These are phyloP conservation scores for Quaeritorhiza haematococci DNA, from an alignment of 371 early-diverging fungal species.

Conservation along the genomic window DNA sequence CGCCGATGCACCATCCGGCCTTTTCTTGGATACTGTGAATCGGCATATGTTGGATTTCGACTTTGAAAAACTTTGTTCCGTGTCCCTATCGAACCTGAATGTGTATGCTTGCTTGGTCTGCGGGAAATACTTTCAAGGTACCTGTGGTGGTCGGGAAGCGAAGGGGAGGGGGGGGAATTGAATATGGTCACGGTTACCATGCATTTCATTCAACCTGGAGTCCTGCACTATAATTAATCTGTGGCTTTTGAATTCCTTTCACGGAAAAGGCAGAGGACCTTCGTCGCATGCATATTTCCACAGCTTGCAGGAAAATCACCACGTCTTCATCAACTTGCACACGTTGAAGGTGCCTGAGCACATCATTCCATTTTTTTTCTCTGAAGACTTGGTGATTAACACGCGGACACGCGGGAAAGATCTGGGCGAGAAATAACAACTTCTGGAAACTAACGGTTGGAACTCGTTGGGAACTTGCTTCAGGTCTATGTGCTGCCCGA, in stretches of 20 bases:
- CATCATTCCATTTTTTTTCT: background rate
- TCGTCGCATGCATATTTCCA: conserved; percentile 94
- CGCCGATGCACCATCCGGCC: conserved; percentile 1
- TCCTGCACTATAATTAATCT: too few relatives aligned
- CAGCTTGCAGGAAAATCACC: conserved; percentile 90
- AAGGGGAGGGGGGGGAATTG: too few relatives aligned
- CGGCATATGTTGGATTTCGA: conserved; percentile 81
- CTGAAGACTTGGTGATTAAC: too few relatives aligned
- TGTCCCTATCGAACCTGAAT: conserved; percentile 86
- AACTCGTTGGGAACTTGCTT: background rate
- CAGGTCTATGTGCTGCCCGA: conserved; percentile 91
- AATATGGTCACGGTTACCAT: too few relatives aligned
- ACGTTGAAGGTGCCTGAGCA: conserved; percentile 61
- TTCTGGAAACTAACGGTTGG: background rate
- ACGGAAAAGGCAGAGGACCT: conserved; percentile 83
- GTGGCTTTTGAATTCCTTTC: background rate
- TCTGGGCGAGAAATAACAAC: background rate
- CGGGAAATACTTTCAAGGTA: conserved; percentile 94
- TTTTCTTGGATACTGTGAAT: conserved; percentile 11
- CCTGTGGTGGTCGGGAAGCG: too few relatives aligned
- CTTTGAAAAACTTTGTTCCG: conserved; percentile 94
- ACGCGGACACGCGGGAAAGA: too few relatives aligned
- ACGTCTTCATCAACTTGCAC: conserved; percentile 91
- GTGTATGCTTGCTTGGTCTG: conserved; percentile 96
- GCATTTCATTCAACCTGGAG: background rate